phyloP scores from a whole-genome alignment of 2,329 filamentous ascomycete species.

The Sphaerulina musiva region DNA sequence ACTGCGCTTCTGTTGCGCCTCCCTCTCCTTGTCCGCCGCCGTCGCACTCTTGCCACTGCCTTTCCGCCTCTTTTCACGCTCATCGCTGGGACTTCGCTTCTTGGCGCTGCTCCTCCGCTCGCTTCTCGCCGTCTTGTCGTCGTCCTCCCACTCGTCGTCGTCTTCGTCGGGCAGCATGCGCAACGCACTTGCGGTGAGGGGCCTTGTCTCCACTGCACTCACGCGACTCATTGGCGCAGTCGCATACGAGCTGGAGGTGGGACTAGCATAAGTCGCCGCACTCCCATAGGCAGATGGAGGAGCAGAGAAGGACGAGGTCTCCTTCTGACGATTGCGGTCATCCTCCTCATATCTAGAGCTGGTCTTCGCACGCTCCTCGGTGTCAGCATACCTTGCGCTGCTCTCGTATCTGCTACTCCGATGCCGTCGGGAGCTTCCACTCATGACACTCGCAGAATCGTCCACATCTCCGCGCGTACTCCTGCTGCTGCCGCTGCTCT shows the following conservation, averaged over 20 bases:
- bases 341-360: constrained; percentile 23
- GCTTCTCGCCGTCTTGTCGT: constrained; percentile 26
- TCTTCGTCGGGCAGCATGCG: constrained; percentile 29
- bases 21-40: constrained; percentile 19
- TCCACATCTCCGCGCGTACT: constrained; percentile 21
- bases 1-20: constrained; percentile 24
- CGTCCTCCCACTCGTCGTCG: constrained; percentile 29
- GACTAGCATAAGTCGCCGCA: constrained; percentile 9
- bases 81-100: constrained; percentile 20
- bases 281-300: constrained; percentile 7
- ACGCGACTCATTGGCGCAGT: constrained; percentile 32
- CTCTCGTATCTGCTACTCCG: constrained; percentile 6
- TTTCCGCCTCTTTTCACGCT: constrained; percentile 25
- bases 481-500: constrained; percentile 23
- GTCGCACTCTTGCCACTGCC: constrained; percentile 23
- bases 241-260: constrained; percentile 26
- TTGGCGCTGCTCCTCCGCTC: constrained; percentile 25
- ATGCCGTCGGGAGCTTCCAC: constrained; percentile 21
- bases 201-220: constrained; percentile 18
- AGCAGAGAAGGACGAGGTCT: neutral
- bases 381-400: constrained; percentile 11
- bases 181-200: constrained; percentile 33
- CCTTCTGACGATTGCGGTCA: constrained; percentile 11
- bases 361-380: constrained; percentile 20
- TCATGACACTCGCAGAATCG: constrained; percentile 15